A percentile compares a stretch with the other conserved stretches of the same genome.
Evolutionary conservation across 805 yeast genomes (phyloP).

Genomic region (Monosporozyma servazzii): DNA sequence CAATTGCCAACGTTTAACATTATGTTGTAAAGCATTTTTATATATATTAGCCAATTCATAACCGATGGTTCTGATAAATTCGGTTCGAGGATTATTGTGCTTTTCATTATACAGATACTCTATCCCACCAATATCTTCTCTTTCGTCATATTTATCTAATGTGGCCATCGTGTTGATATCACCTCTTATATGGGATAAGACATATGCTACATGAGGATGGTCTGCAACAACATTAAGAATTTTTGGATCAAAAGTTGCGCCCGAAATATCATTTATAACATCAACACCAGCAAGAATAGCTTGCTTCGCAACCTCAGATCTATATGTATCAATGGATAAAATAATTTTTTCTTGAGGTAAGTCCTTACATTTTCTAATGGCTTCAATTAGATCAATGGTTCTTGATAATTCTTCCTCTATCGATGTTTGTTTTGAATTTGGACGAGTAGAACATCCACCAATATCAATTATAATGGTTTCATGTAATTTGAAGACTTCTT

Average conservation of each 20-base stretch:
- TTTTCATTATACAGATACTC: constrained; percentile 14
- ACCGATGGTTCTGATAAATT: constrained; percentile 47
- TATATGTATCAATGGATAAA: constrained; percentile 82
- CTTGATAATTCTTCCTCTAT: constrained; percentile 60
- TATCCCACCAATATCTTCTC: constrained; percentile 8
- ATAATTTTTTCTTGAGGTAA: constrained; percentile 35
- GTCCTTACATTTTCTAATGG: constrained; percentile 41
- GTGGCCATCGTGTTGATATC: constrained; percentile 61
- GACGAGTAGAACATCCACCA: constrained; percentile 93
- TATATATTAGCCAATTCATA: constrained; percentile 56
- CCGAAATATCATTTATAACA: constrained; percentile 83
- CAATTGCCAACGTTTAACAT: constrained; percentile 83
- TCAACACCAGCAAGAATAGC: constrained; percentile 75
- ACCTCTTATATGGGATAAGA: constrained; percentile 82
- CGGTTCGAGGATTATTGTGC: constrained; percentile 3
- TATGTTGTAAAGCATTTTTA: constrained; percentile 45
- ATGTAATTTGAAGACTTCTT: constrained; percentile 44
- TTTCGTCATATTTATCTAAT: constrained; percentile 44
- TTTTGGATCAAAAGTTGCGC: constrained; percentile 58
- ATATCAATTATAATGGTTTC: constrained; percentile 56
- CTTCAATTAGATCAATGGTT: constrained; percentile 59
- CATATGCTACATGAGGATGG: constrained; percentile 58
- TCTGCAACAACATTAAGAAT: constrained; percentile 66
- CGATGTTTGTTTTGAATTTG: constrained; percentile 58
- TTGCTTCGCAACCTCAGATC: constrained; percentile 62